Percentiles rank a stretch among this genome's conserved stretches.
Evolutionary conservation across 805 yeast genomes (phyloP).

Genomic region (Candida ipomoeae): DNA sequence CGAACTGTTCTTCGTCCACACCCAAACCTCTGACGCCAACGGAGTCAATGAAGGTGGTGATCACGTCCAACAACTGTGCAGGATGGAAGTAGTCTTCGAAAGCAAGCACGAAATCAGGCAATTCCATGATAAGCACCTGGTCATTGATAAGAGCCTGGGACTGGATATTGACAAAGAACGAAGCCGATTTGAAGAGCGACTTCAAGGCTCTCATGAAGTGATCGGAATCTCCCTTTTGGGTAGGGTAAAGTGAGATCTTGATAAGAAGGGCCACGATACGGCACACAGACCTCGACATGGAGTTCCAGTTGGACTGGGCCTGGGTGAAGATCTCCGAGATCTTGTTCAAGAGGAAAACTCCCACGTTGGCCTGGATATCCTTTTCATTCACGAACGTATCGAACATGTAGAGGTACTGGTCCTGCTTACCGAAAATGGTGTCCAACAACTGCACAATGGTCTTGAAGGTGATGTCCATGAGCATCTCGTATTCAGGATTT

Average conservation of each 20-base stretch:
- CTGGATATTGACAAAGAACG: conserved; percentile 45
- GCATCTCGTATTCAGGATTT: conserved; percentile 24
- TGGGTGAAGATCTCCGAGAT: conserved; percentile 45
- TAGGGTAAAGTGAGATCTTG: conserved; percentile 32
- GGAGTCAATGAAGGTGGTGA: conserved; percentile 46
- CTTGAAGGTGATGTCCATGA: conserved; percentile 43
- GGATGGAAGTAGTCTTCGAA: conserved; percentile 39
- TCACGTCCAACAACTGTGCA: conserved; percentile 36
- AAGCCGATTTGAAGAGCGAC: conserved; percentile 36
- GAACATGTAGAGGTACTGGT: conserved; percentile 55
- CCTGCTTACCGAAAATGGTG: conserved; percentile 60
- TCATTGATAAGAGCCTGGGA: conserved; percentile 51
- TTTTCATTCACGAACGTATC: conserved; percentile 43
- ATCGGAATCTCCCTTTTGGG: conserved; percentile 18
- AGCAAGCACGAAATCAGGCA: conserved; percentile 51
- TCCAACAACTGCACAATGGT: conserved; percentile 60
- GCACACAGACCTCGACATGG: conserved; percentile 60
- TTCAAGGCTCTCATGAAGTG: conserved; percentile 27
- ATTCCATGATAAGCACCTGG: conserved; percentile 60
- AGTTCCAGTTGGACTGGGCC: conserved; percentile 55
- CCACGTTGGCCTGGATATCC: conserved; percentile 44
- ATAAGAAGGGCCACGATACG: conserved; percentile 53
- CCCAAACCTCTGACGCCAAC: conserved; percentile 58
- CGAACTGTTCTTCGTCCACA: conserved; percentile 30
- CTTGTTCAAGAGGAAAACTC: conserved; percentile 45